Percentiles rank a stretch among this genome's conserved stretches.
Conservation (phyloP, 75 land plant genomes). For the Ceratopteris richardii region DNA sequence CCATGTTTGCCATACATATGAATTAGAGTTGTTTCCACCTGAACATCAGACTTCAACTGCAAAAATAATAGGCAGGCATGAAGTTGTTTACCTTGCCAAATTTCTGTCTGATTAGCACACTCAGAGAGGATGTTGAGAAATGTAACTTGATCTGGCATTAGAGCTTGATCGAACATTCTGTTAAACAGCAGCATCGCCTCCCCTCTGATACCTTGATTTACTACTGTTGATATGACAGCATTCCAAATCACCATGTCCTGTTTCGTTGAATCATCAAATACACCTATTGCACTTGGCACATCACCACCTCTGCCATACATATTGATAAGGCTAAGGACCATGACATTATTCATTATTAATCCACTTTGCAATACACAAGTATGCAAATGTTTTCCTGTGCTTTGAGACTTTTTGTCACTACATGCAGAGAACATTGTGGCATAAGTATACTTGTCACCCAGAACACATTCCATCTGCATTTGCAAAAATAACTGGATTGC, state of each 20-base stretch:
- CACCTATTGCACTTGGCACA: not conserved
- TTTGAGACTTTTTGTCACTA: constrained; percentile 4
- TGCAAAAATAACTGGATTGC: constrained; percentile 11
- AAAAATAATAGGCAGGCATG: not conserved
- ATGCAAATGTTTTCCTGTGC: constrained; percentile 1
- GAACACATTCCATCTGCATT: constrained; percentile 9
- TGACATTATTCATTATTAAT: not conserved
- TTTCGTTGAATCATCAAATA: constrained; percentile 3
- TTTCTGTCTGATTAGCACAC: constrained; percentile 25
- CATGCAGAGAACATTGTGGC: constrained; percentile 12
- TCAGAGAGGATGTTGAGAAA: constrained; percentile 33
- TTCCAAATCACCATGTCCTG: constrained; percentile 12
- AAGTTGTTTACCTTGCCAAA: constrained; percentile 27
- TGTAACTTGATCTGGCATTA: constrained; percentile 28
- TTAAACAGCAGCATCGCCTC: constrained; percentile 6
- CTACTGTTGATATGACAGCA: constrained; percentile 11
- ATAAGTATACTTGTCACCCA: constrained; percentile 7
- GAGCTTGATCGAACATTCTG: not conserved
- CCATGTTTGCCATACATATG: constrained; percentile 7
- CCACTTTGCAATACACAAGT: not conserved
- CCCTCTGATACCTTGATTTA: not conserved
- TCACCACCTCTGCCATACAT: constrained; percentile 13
- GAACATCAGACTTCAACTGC: not conserved
- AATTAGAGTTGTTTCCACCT: constrained; percentile 3
- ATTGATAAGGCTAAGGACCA: constrained; percentile 6